Percentiles rank a stretch among this genome's conserved stretches.
Conservation (phyloP, 768 basidiomycete genomes). For the Suillus subalutaceus region DNA sequence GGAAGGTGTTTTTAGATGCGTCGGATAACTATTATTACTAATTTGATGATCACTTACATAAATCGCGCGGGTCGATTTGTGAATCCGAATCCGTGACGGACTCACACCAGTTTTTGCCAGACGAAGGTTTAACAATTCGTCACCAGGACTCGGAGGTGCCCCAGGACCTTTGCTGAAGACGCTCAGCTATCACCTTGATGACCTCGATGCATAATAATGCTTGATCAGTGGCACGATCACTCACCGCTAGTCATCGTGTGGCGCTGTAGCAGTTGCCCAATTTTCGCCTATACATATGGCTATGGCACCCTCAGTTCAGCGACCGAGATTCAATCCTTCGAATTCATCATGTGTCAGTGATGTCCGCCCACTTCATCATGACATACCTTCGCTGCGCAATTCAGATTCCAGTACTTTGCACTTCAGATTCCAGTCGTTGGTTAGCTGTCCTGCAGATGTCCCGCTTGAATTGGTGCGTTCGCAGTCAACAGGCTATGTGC, state of each 20-base stretch:
- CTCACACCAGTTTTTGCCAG: neutral
- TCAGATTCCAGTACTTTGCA: neutral
- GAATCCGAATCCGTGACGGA: neutral
- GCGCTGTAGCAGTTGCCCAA: neutral
- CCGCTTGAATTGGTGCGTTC: slow-evolving; percentile 44
- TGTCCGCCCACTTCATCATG: neutral
- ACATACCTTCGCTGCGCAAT: neutral
- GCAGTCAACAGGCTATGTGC: neutral
- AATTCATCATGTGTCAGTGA: slow-evolving; percentile 4
- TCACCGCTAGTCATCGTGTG: neutral
- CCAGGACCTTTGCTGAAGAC: neutral
- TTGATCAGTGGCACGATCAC: neutral
- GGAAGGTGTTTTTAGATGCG: too few species aligned
- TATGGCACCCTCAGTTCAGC: slow-evolving; percentile 11
- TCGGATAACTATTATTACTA: too few species aligned
- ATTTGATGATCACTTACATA: too few species aligned
- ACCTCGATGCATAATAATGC: neutral
- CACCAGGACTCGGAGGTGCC: neutral
- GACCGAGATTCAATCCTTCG: slow-evolving; percentile 29
- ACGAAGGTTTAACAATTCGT: neutral
- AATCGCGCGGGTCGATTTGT: neutral
- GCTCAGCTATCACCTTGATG: neutral
- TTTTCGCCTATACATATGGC: slow-evolving; percentile 30
- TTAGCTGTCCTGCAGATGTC: slow-evolving; percentile 46
- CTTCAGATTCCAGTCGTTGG: slow-evolving; percentile 30